Percentiles rank a stretch among this genome's conserved stretches.
Evolutionary conservation across 2,329 filamentous ascomycete species (phyloP).

Genomic region (Aschersonia sp.): DNA sequence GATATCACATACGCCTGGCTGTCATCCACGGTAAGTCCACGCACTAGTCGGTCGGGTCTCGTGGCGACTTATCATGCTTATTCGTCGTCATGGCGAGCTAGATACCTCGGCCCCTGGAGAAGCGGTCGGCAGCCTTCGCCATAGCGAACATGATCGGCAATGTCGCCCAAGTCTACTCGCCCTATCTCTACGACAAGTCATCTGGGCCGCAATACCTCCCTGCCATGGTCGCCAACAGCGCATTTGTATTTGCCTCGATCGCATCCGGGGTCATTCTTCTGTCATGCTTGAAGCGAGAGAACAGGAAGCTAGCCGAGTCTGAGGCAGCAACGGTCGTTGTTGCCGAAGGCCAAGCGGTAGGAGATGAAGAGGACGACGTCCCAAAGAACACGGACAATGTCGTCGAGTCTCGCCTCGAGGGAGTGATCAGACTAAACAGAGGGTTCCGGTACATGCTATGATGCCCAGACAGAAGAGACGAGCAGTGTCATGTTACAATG

Average conservation of each 20-base stretch:
- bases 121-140: slow-evolving; percentile 3
- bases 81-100: neutral
- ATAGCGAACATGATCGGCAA: slow-evolving; percentile 4
- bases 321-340: neutral
- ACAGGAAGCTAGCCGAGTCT: slow-evolving; percentile 1
- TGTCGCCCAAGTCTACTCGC: slow-evolving; percentile 4
- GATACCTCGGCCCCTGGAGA: slow-evolving; percentile 3
- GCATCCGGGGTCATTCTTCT: neutral
- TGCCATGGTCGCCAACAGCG: slow-evolving; percentile 4
- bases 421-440: slow-evolving; percentile 2
- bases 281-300: slow-evolving; percentile 3
- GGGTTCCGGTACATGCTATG: slow-evolving; percentile 3
- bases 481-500: too few relatives aligned
- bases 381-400: neutral
- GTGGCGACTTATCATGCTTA: neutral
- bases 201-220: slow-evolving; percentile 3
- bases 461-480: neutral
- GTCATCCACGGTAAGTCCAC: slow-evolving; percentile 3
- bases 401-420: slow-evolving; percentile 1
- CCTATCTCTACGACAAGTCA: slow-evolving; percentile 2
- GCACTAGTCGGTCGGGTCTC: neutral
- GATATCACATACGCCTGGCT: slow-evolving; percentile 3
- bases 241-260: slow-evolving; percentile 1
- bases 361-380: neutral
- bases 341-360: neutral